Conservation (phyloP, 306 rosid species). For the Acacia acuminata region DNA sequence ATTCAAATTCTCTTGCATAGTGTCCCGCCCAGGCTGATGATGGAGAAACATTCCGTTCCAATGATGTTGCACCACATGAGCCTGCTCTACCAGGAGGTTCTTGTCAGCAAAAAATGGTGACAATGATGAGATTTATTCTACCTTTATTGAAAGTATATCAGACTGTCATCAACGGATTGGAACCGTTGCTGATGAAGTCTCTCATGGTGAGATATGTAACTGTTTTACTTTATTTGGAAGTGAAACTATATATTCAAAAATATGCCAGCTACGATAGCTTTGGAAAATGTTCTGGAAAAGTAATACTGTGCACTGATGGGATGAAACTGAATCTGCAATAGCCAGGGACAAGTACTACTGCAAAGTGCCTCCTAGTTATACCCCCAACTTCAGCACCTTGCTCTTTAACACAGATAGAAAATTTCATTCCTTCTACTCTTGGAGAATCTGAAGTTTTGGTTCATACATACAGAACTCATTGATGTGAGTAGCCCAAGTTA, state of each 20-base stretch:
- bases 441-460: slow-evolving; percentile 36
- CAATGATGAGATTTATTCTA: slow-evolving; percentile 33
- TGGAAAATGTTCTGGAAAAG: slow-evolving; percentile 18
- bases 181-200: slow-evolving; percentile 31
- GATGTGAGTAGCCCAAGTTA: slow-evolving; percentile 27
- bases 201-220: slow-evolving; percentile 40
- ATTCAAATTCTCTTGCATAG: not conserved
- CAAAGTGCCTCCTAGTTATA: slow-evolving; percentile 22
- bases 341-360: slow-evolving; percentile 25
- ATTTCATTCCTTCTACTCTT: slow-evolving; percentile 28
- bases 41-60: slow-evolving; percentile 28
- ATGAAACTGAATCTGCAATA: slow-evolving; percentile 22
- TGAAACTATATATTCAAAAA: not conserved
- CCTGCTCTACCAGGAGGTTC: slow-evolving; percentile 28
- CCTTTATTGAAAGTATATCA: slow-evolving; percentile 32
- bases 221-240: not conserved
- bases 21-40: slow-evolving; percentile 45
- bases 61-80: slow-evolving; percentile 38
- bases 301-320: slow-evolving; percentile 24
- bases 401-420: slow-evolving; percentile 29
- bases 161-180: slow-evolving; percentile 37
- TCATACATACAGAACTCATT: slow-evolving; percentile 29
- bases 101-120: slow-evolving; percentile 17
- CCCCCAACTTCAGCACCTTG: slow-evolving; percentile 22
- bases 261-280: slow-evolving; percentile 6